Conservation (phyloP, 2,329 filamentous ascomycete genomes). For the Calonectria hongkongensis region DNA sequence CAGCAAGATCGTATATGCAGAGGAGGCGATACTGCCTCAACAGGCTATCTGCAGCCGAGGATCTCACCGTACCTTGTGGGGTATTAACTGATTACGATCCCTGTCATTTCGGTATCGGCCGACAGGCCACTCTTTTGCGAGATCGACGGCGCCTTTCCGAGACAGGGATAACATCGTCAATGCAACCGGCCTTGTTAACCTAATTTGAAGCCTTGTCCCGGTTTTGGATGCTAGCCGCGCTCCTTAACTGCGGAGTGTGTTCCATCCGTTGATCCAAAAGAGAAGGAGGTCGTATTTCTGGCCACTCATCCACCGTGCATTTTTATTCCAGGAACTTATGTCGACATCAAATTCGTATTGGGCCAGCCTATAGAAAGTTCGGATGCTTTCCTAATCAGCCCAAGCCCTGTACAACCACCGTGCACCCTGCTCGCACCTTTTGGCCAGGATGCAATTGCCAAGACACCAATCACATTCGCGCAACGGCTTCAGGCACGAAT, state of each 20-base stretch:
- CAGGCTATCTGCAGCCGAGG: conserved; percentile 6
- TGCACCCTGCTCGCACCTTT: background rate
- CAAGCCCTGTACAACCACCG: conserved; percentile 15
- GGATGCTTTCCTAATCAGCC: conserved; percentile 16
- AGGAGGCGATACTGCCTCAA: conserved; percentile 27
- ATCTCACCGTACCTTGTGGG: conserved; percentile 26
- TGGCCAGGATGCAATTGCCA: background rate
- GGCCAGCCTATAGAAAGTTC: background rate
- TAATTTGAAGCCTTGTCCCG: conserved; percentile 28
- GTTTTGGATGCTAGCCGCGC: conserved; percentile 6
- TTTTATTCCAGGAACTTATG: conserved; percentile 34
- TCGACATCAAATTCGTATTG: conserved; percentile 23
- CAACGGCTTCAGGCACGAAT: background rate
- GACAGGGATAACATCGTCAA: conserved; percentile 25
- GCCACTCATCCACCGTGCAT: background rate
- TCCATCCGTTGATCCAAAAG: conserved; percentile 24
- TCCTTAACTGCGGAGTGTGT: conserved; percentile 20
- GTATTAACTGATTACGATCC: conserved; percentile 21
- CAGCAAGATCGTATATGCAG: conserved; percentile 14
- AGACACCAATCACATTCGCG: background rate
- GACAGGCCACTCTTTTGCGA: background rate
- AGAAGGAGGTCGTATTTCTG: conserved; percentile 34
- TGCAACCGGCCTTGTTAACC: conserved; percentile 26
- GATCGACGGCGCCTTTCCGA: conserved; percentile 28
- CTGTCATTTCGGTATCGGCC: conserved; percentile 28